Evolutionary conservation across 139 green algal species (phyloP), one percentile per base, ranked within the genome.

Genomic region (Asterochloris erici): DNA sequence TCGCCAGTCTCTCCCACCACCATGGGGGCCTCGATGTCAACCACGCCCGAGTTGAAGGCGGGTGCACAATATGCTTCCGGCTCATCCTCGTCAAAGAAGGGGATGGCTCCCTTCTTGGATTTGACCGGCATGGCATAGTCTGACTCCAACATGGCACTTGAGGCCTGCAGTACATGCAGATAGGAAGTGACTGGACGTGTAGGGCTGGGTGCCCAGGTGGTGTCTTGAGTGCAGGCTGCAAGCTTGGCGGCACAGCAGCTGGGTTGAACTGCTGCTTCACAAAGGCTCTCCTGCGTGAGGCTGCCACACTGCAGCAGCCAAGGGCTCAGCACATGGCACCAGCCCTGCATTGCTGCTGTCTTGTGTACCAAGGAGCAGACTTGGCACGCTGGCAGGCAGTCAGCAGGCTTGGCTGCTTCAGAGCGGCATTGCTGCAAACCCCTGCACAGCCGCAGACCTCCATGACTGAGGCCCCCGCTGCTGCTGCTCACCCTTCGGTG

Each of bases 31-130:
- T 80, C 76, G 14, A 84, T 71, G 26, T 79, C 80, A 24, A 60
- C 47, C 23, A 38, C 74, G 21, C 77, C 23, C 62, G 63, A 38
- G 75, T 85, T 81, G 82, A 85, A 85, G 27, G 82, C 63, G 12
- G 75, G 29, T 61, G 82, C 73, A 21, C 63, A 71, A 47, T 78
- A 85, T 24, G 79, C 74, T 23, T 85, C 82, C 12, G 69, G 23
- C 17, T 64, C 27, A 23, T 78, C 38, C 38, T 77, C 64, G 13
- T 77, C 74, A 11, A 81, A 61, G 47, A 70, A 80, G 76, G 68
- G 68, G 24, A 62, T 61, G 9, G 68, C 76, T 62, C 76, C 76
- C 68, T 80, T 80, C 0, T 62, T 61, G 76, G 76, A 62, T 54
- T 80, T 80, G 60, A 70, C 60, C 24, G 76, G 76, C 76, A 80